These are phyloP conservation scores for Tuber indicum DNA, from an alignment of 495 filamentous ascomycete genomes.

Conservation along the genomic window DNA sequence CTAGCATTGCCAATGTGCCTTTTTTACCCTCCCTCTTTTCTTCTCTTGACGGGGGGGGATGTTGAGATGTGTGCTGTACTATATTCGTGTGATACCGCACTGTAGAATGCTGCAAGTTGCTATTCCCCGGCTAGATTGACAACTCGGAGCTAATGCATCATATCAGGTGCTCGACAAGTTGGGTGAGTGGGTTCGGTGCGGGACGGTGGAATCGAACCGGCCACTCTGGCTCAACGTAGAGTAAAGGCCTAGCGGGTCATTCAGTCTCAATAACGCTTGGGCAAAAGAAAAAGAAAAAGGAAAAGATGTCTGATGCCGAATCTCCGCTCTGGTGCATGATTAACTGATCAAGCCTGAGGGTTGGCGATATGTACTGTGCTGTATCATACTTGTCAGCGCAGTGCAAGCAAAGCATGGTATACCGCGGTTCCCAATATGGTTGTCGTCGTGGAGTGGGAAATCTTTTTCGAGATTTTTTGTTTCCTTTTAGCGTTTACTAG, in stretches of 20 bases:
- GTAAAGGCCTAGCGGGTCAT: background rate
- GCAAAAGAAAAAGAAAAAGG: no score
- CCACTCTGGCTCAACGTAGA: background rate
- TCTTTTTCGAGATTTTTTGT: background rate
- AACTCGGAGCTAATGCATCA: background rate
- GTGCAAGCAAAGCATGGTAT: background rate
- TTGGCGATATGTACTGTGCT: background rate
- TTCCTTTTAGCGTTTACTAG: background rate
- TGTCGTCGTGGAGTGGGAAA: background rate
- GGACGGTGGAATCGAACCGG: background rate
- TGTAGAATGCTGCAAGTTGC: background rate
- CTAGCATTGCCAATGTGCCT: background rate
- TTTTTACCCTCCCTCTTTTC: background rate
- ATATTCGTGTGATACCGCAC: background rate
- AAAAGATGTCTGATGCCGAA: background rate
- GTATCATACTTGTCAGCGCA: background rate
- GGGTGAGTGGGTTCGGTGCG: background rate
- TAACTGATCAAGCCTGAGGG: background rate
- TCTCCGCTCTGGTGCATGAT: background rate
- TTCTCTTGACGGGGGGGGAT: background rate
- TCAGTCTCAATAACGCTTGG: background rate
- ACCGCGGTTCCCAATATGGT: background rate
- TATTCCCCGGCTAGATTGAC: background rate
- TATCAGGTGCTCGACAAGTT: background rate
- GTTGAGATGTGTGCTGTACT: background rate